Conservation (phyloP, 306 rosid species). For the Leucaena leucocephala region DNA sequence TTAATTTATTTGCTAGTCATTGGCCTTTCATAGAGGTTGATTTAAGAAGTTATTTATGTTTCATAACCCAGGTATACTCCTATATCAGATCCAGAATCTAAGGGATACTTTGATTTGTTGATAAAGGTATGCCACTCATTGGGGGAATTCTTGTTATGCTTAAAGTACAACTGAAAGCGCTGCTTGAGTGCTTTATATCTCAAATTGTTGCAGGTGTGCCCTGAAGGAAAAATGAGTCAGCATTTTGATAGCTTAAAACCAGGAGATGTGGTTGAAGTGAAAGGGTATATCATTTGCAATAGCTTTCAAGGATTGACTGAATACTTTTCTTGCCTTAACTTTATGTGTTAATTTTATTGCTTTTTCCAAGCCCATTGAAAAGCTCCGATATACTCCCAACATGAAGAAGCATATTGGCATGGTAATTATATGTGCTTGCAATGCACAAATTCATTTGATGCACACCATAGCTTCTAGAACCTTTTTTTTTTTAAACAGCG, state of each 20-base stretch:
- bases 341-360: constrained; percentile 25
- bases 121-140: constrained; percentile 67
- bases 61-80: constrained; percentile 84
- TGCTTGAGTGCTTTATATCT: constrained; percentile 25
- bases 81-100: constrained; percentile 86
- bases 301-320: constrained; percentile 20
- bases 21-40: constrained; percentile 24
- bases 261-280: constrained; percentile 95
- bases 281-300: constrained; percentile 67
- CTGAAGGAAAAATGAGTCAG: constrained; percentile 98
- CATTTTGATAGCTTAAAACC: constrained; percentile 97
- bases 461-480: neutral
- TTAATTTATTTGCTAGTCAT: constrained; percentile 20
- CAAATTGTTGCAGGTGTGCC: constrained; percentile 71
- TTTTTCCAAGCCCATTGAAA: constrained; percentile 88
- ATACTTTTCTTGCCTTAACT: constrained; percentile 34
- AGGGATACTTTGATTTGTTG: constrained; percentile 91
- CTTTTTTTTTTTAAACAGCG: neutral
- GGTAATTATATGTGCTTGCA: constrained; percentile 52
- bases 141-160: constrained; percentile 8
- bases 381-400: constrained; percentile 84
- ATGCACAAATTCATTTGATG: neutral
- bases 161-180: constrained; percentile 11
- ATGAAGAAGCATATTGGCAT: constrained; percentile 98
- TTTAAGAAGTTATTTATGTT: constrained; percentile 26